Base-by-base conservation (phyloP, 1,139 yeast species). In the Pneumocystis wakefieldiae region DNA sequence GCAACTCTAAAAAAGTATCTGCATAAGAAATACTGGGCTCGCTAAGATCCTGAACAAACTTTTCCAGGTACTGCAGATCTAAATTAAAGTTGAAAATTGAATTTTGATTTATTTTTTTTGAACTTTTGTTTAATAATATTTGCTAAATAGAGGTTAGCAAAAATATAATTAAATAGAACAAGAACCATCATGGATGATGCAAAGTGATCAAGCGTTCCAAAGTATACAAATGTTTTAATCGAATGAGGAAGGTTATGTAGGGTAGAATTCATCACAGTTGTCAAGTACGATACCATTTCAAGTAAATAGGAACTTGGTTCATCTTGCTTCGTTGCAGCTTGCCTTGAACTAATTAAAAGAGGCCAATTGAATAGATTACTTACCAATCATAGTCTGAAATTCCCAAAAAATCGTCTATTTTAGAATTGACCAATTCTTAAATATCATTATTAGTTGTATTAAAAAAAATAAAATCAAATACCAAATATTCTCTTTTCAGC, bases 261-360 rank as follows among this genome's bases (percentile, higher is more conserved):
- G n/a, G 95, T 89, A 0, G 95, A 85, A 62, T 86, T 83, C 72
- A 92, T 89, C 78, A 91, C 82, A 73, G 89, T 88, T 67, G 87
- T 89, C 72, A 92, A 78, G 73, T 85, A 92, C 66, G 85, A 82
- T n/a, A 95, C 92, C 77, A 90, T 83, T 75, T 92, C 97, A 63
- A 83, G 83, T 66, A 91, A 81, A 62, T 87, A 85, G 67, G 81
- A 80, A 67, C 87, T 86, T 17, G 97, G 94, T 65, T 84, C 87
- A 0, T 70, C 72, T 66, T 82, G 81, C 28, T 77, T 71, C 14
- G 69, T 71, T 2, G 73, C 72, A 6, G 83, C 15, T 48, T 48
- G 32, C n/a, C 81, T 3, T 85, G 8, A 29, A 53, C n/a, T 12
- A 7, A 35, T 42, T 59, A 59, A 19, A 48, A 24, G n/a, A 48